Evolutionary conservation across 768 basidiomycete species (phyloP), one percentile per base, ranked within the genome.

Genomic region (Hericium erinaceus): DNA sequence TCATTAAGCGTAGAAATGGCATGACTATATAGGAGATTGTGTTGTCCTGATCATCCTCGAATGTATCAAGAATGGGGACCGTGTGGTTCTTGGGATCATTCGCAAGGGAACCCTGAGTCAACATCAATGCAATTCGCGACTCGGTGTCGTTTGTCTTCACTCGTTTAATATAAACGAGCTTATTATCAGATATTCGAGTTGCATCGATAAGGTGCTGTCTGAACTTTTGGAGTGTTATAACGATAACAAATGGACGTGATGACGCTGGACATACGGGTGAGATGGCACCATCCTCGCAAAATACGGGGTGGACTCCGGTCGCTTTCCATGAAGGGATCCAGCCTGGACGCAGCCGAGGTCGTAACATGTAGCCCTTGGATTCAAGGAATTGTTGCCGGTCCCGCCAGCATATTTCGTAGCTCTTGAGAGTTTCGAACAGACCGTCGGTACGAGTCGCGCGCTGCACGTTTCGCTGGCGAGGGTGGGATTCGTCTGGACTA

Each of bases 91-190:
- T 8, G 1, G 53, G 49, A 18, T 62, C 59, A 22, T 22, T 22
- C 2, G 44, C 16, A 2, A 18, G 13, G 1, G 7, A 5, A 13
- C 16, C 20, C 13, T 20, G 13, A 8, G 56, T 28, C 10, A 58
- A 58, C 2, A 68, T 49, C 16, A 48, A 57, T 16, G 61, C 64
- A 4, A 69, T 64, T 6, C 24, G 16, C 4, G 54, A 44, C 33
- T 70, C 68, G 2, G 24, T 1, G 20, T 61, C 56, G 1, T 40
- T 54, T 0, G 57, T 56, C 7, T 24, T 0, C 0, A 73, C 60
- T 1, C 44, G 41, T 33, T 75, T 75, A 18, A 76, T 59, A 15
- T 62, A 65, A 0, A 75, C 69, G 1, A 62, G 51, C 3, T 39
- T 58, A 0, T 58, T 64, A 26, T 74, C 72, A 2, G 65, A 63